Conservation (phyloP, 2,329 filamentous ascomycete genomes). For the Cladosporium sp. region DNA sequence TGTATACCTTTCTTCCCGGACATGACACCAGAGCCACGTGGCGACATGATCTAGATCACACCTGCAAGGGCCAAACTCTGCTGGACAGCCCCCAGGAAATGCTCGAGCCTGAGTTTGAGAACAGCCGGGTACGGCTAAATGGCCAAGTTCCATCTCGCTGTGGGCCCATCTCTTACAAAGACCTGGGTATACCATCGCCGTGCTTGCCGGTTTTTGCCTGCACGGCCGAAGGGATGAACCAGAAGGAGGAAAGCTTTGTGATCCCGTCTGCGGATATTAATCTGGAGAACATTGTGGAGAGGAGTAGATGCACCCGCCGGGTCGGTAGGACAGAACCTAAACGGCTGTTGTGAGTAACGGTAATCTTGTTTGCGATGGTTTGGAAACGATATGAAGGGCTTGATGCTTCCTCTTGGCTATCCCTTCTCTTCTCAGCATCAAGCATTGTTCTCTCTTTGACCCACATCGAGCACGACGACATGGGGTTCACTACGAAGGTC, state of each 20-base stretch:
- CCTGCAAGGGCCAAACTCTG: constrained; percentile 2
- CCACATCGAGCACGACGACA: constrained; percentile 7
- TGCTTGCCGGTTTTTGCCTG: constrained; percentile 21
- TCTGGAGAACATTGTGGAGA: constrained; percentile 13
- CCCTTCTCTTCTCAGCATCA: constrained; percentile 13
- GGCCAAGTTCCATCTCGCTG: background rate
- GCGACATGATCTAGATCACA: background rate
- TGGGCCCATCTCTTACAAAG: constrained; percentile 5
- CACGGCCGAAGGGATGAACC: constrained; percentile 22
- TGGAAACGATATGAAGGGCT: constrained; percentile 14
- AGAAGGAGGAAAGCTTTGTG: constrained; percentile 15
- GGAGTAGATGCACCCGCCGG: background rate
- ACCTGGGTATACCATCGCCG: background rate
- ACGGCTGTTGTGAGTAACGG: background rate
- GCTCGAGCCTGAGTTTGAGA: constrained; percentile 16
- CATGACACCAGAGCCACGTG: background rate
- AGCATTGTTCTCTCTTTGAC: constrained; percentile 14
- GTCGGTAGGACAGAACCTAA: constrained; percentile 3
- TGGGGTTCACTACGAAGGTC: constrained; percentile 12
- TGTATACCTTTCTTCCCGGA: background rate
- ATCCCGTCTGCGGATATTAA: constrained; percentile 15
- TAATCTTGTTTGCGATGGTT: background rate
- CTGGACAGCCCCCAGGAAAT: constrained; percentile 1
- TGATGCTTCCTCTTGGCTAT: constrained; percentile 6
- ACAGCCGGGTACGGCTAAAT: constrained; percentile 23